Conservation (phyloP, 164 flowering plant genomes). For the Magnolia kwangsiensis region DNA sequence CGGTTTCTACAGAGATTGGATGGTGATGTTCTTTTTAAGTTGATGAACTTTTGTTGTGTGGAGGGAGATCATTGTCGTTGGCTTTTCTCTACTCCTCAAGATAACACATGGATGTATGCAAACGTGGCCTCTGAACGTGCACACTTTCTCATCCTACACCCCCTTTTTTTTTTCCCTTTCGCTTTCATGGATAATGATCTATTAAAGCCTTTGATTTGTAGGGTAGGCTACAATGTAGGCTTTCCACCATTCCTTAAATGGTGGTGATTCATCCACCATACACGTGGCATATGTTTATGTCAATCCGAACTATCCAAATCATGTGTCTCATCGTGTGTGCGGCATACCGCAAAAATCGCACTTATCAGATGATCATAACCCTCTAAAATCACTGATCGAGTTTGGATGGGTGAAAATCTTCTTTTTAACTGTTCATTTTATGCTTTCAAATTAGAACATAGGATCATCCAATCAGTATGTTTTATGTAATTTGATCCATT, state of each 20-base stretch:
- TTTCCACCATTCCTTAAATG: background rate
- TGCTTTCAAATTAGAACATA: no score
- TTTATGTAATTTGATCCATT: no score
- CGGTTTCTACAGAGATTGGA: constrained; percentile 16
- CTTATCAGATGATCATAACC: no score
- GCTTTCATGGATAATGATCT: constrained; percentile 28
- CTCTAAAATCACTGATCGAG: no score
- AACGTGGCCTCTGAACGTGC: constrained; percentile 29
- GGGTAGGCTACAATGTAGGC: background rate
- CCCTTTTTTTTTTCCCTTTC: constrained; percentile 18
- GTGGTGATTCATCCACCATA: background rate
- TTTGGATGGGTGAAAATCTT: no score
- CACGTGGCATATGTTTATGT: background rate
- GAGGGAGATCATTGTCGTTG: constrained; percentile 30
- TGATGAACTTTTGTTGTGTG: background rate
- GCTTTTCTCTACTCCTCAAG: constrained; percentile 3
- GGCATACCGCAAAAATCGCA: no score
- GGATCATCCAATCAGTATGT: no score
- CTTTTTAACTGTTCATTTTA: no score
- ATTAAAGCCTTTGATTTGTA: background rate
- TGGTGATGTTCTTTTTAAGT: background rate
- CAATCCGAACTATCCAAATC: no score
- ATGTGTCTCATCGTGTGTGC: no score
- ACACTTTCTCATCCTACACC: constrained; percentile 1
- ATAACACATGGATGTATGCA: constrained; percentile 22